Evolutionary conservation across 169 alveolate species (phyloP), one percentile per base, ranked within the genome.

Genomic region (Plasmodium gaboni): DNA sequence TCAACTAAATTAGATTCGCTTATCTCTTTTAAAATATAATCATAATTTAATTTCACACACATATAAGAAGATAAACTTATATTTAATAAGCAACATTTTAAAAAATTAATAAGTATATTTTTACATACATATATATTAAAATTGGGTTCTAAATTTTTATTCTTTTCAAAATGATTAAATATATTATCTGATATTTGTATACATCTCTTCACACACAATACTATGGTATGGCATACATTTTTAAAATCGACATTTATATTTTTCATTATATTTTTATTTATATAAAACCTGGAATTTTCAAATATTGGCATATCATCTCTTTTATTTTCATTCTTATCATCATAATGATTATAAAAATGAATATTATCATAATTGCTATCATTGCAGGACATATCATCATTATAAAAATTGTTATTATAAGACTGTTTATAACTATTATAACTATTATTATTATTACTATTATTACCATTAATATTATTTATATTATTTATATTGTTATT

Each of bases 271-370:
- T 68, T 55, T 57, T 55, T 69, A 50, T 22, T 72, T 15, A 86
- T 59, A 13, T 64, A 55, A 70, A 86, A 74, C 24, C 26, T 17
- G 4, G 92, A 86, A 60, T 86, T 69, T 61, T 71, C 92, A 48
- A 86, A 72, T 70, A 86, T n/a, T 0, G 87, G 92, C 92, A 86
- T 86, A 55, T 86, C 92, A 19, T 63, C 38, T 78, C 67, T 50
- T 64, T 32, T 59, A 2, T 69, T 55, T 78, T 78, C 57, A 17
- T n/a, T 2, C 13, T 55, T 24, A 26, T 55, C 5, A 61, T 32
- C 44, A 32, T 3, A 32, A 32, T 32, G 44, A 32, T 32, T 32
- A 32, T 32, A 32, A 32, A 32, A n/a, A 17, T 46, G 50, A 38
- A 55, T 73, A 73, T 26, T 38, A 19, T 46, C 46, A 19, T 53